Base-by-base conservation (phyloP, 1,284 basidiomycete genomes). In the Heterobasidion parviporum region DNA sequence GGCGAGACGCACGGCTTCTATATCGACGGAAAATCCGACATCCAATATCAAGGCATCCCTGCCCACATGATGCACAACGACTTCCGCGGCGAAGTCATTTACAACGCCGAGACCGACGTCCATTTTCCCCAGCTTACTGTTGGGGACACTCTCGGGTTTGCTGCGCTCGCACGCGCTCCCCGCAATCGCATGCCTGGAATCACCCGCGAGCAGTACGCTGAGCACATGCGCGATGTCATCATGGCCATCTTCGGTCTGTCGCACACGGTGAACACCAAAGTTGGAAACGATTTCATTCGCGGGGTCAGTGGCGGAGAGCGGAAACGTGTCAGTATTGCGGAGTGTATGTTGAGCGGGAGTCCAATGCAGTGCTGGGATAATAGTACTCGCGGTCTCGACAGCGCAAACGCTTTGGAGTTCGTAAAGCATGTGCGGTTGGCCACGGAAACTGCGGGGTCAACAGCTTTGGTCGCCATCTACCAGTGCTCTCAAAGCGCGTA, bases 371-470 rank as follows among this genome's bases (percentile, higher is more conserved):
- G 64, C 6, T 78, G 76, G 72, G 77, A 80, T 36, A 82, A 81
- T 57, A 80, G 84, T 2, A 85, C 85, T 0, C 79, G 85, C 18
- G 87, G 89, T 59, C 74, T 92, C 35, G 89, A 92, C 63, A 74
- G 87, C 3, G 79, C 80, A 38, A 89, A 85, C 0, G 87, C 87
- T 0, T 71, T 88, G 16, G 52, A 53, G 52, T 53, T 53, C 15
- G 81, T 61, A 1, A 62, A 85, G 65, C 87, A 81, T 59, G 78
- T 79, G 54, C 77, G 79, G 48, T 75, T 79, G 8, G 68, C 90
- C 35, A 80, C 86, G 6, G 77, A 60, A 32, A 61, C 56, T 43
- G 36, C 16, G 61, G 82, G 4, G 74, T 80, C 6, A 83, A 85
- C 2, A 79, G 88, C 63, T 65, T 84, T 12, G 64, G 74, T 87